Base-by-base conservation (phyloP, 1,139 yeast genomes). In the Geotrichum citri-aurantii region DNA sequence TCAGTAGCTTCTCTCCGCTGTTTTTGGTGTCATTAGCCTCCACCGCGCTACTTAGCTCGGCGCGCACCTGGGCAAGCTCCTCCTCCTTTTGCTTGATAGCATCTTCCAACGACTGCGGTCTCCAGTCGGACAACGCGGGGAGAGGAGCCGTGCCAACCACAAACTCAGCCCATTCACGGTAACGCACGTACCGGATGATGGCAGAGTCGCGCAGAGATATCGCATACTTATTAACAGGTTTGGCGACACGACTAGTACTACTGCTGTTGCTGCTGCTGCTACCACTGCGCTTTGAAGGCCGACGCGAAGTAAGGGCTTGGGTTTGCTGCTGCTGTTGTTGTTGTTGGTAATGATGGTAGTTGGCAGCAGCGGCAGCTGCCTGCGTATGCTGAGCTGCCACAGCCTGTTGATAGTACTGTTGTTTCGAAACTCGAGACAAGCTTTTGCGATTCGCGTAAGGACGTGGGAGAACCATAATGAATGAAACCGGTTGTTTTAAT, bases 111-210 rank as follows among this genome's bases (percentile, higher is more conserved):
- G 19, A n/a, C 11, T 8, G 8, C 8, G 33, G 14, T 14, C 26
- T 19, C 40, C 29, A 11, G 10, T 26, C 19, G 21, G 50, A 40
- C 12, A 21, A 17, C 66, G 59, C 44, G 69, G 70, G 65, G 42
- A 72, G 69, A 23, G 69, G 63, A 1, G 74, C 72, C 31, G 70
- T 65, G 24, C 74, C 76, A n/a, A 75, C 62, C 21, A 75, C 71
- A 50, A 73, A 70, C 64, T 75, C 77, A 69, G 76, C 71, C 80
- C 79, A 73, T 63, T 77, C 79, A 61, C 76, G 78, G 62, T 74
- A 75, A 26, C 77, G 67, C 23, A 75, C 74, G 59, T 74, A 77
- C 17, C 79, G 69, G 50, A 75, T 71, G 29, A 75, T 72, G 11
- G 78, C 74, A 19, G 77, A 71, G 58, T 77, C 79, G 26, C 79